phyloP scores from a whole-genome alignment of 2,329 filamentous ascomycete species.

The Aspergillus udagawae region DNA sequence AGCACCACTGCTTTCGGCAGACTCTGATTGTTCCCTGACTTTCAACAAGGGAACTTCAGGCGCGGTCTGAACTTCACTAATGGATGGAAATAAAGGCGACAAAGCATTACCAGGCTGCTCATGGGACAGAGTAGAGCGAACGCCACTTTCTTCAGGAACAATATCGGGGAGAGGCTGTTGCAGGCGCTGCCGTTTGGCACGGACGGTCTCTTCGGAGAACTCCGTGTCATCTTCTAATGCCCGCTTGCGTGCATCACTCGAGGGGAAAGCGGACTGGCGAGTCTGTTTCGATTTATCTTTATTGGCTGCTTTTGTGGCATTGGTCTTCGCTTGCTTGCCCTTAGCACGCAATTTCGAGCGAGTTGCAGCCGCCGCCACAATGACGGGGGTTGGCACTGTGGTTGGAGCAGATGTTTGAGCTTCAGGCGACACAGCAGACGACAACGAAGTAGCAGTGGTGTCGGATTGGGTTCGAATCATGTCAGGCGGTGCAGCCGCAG shows the following conservation, averaged over 20 bases:
- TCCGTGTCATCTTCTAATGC: conserved; percentile 27
- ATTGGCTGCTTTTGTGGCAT: conserved; percentile 22
- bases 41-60: not conserved
- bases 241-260: conserved; percentile 25
- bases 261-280: conserved; percentile 15
- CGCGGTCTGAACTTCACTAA: not conserved
- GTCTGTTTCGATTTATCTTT: conserved; percentile 12
- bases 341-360: conserved; percentile 13
- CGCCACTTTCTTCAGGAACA: conserved; percentile 20
- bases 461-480: conserved; percentile 21
- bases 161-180: conserved; percentile 18
- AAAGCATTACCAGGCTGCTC: conserved; percentile 8
- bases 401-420: conserved; percentile 29
- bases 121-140: conserved; percentile 21
- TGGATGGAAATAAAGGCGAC: conserved; percentile 6
- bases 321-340: conserved; percentile 23
- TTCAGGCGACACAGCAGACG: conserved; percentile 37
- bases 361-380: conserved; percentile 7
- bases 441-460: conserved; percentile 35
- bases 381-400: conserved; percentile 7
- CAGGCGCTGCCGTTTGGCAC: conserved; percentile 24
- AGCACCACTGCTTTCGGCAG: conserved; percentile 19
- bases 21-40: conserved; percentile 14
- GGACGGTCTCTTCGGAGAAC: conserved; percentile 22
- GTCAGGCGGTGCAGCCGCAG: conserved; percentile 5